Base-by-base conservation (phyloP, 768 basidiomycete genomes). In the Xanthoconium stramineum region DNA sequence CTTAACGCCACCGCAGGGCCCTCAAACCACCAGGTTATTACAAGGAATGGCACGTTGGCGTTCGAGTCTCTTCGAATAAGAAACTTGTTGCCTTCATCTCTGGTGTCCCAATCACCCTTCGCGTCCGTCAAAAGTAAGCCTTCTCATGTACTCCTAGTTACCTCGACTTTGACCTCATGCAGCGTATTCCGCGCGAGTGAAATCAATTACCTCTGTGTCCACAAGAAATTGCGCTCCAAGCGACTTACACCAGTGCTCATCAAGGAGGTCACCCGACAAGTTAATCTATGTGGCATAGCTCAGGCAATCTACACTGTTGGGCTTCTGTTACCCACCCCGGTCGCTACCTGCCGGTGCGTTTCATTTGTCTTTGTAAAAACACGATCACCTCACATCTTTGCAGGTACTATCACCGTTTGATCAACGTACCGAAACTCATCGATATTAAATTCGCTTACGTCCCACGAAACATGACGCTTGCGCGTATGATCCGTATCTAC, bases 281-380 rank as follows among this genome's bases (percentile, higher is more conserved):
- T 91, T 50, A 84, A 98, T 70, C 79, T 98, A 37, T 81, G 84
- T 59, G 91, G 91, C 33, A 79, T 97, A 50, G 98, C 97, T 77
- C 97, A 99, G 72, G 97, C 97, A 9, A 89, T 99, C 49, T 98
- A 98, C 71, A 99, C 97, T 0, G 95, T 85, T 17, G 97, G 97
- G 3, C 84, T 94, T 28, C 85, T 97, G 42, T 77, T 99, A 12
- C 97, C 97, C 10, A 98, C 97, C 0, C 97, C 97, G 0, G 83
- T 98, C 19, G 83, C 92, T 5, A 86, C 87, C 12, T 94, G 91
- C 71, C 79, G 84, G 88, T 89, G 65, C 53, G 83, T 72, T 14
- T 11, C n/a, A 3, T 29, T 42, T 13, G 17, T 59, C 53, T 20
- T 6, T 15, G 10, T 24, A 36, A 48, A 29, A 37, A 37, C 50